phyloP scores from a whole-genome alignment of 2,329 filamentous ascomycete genomes.

The Xylaria arbuscula region DNA sequence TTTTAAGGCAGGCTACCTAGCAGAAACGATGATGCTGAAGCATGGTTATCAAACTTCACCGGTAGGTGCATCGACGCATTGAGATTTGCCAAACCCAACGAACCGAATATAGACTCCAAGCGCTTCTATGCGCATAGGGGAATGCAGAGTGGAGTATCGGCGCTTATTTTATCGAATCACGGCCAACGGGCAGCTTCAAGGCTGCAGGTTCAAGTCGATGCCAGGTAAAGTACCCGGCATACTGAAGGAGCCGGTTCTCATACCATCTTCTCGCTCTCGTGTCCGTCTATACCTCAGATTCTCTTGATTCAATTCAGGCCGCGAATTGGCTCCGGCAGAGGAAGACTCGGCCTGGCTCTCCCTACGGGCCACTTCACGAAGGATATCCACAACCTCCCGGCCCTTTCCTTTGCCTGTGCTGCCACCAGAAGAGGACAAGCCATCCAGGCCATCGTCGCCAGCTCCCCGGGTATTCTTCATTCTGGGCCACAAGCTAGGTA shows the following conservation, averaged over 20 bases:
- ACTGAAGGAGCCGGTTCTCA: slow-evolving; percentile 50
- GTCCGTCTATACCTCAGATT: slow-evolving; percentile 53
- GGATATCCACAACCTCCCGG: slow-evolving; percentile 63
- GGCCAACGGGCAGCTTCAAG: slow-evolving; percentile 36
- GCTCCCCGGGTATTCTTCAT: slow-evolving; percentile 82
- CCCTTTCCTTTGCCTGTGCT: slow-evolving; percentile 66
- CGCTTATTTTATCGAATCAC: slow-evolving; percentile 10
- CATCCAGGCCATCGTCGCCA: slow-evolving; percentile 68
- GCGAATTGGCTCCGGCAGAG: slow-evolving; percentile 43
- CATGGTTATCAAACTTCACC: not conserved
- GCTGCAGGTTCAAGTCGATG: slow-evolving; percentile 48
- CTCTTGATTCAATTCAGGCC: slow-evolving; percentile 50
- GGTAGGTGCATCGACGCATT: not conserved
- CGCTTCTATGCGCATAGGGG: not conserved
- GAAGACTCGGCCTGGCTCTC: slow-evolving; percentile 58
- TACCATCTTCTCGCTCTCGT: slow-evolving; percentile 54
- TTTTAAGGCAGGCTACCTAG: not conserved
- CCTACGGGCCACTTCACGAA: slow-evolving; percentile 62
- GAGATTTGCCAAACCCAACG: not conserved
- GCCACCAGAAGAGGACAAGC: slow-evolving; percentile 53
- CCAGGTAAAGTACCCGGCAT: slow-evolving; percentile 62
- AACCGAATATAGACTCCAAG: not conserved
- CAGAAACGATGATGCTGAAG: not conserved
- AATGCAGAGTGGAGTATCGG: slow-evolving; percentile 18
- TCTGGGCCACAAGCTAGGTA: slow-evolving; percentile 84